These are phyloP conservation scores for Bipolaris victoriae DNA, from an alignment of 2,329 filamentous ascomycete species.

Conservation along the genomic window DNA sequence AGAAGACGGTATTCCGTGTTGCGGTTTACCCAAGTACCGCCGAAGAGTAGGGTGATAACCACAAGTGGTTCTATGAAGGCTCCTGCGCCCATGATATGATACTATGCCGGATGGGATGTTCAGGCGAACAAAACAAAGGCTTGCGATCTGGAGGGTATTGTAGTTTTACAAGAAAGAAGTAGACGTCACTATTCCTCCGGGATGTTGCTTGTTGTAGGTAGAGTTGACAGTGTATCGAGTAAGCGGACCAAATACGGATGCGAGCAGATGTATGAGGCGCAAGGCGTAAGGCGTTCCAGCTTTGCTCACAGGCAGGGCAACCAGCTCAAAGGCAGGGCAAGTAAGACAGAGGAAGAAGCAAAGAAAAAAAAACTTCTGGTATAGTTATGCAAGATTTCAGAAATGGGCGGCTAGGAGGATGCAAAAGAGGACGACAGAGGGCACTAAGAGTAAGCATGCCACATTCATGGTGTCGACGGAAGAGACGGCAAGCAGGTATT, in stretches of 20 bases:
- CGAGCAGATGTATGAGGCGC: constrained; percentile 1
- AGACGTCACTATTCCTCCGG: background rate
- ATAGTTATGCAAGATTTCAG: background rate
- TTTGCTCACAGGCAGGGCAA: background rate
- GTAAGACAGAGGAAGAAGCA: background rate
- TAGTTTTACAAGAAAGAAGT: background rate
- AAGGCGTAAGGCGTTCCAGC: constrained; percentile 1
- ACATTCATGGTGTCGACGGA: constrained; percentile 17
- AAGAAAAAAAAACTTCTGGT: background rate
- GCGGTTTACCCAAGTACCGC: constrained; percentile 68
- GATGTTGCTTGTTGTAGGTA: constrained; percentile 1
- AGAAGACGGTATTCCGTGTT: constrained; percentile 50
- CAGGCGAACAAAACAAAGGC: background rate
- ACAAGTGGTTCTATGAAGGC: constrained; percentile 67
- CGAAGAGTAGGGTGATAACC: constrained; percentile 64
- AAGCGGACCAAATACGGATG: constrained; percentile 2
- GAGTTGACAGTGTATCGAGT: background rate
- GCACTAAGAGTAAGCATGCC: constrained; percentile 1
- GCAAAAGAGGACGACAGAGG: background rate
- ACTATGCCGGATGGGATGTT: constrained; percentile 1
- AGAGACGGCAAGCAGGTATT: constrained; percentile 10
- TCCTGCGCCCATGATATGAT: constrained; percentile 59
- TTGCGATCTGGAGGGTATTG: background rate
- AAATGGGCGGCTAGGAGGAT: constrained; percentile 2
- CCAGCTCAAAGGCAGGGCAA: background rate